A percentile compares a stretch with the other conserved stretches of the same genome.
Evolutionary conservation across 768 basidiomycete species (phyloP).

Genomic region (Boletus vermiculosoides): DNA sequence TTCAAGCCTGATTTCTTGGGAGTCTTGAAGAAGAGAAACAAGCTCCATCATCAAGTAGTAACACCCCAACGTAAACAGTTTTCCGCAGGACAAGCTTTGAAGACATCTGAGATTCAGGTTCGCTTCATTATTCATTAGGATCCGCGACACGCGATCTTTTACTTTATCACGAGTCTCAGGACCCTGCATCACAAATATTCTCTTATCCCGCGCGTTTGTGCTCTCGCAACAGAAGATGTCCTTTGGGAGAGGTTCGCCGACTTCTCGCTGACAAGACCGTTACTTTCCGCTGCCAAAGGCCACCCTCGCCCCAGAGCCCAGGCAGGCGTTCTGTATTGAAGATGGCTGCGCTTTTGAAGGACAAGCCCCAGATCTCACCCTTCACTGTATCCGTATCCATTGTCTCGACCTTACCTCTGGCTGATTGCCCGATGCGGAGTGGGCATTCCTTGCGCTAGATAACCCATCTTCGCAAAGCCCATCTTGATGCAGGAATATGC

Average conservation of each 20-base stretch:
- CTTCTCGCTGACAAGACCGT: neutral
- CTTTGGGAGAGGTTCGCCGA: neutral
- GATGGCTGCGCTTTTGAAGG: neutral
- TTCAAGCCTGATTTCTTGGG: neutral
- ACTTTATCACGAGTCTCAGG: constrained; percentile 11
- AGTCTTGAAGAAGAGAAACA: neutral
- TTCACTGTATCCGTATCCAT: neutral
- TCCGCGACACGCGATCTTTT: constrained; percentile 7
- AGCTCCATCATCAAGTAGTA: neutral
- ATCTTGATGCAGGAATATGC: constrained; percentile 14
- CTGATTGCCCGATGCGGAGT: neutral
- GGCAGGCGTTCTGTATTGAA: too few relatives aligned
- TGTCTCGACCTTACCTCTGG: neutral
- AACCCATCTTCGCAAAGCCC: constrained; percentile 16
- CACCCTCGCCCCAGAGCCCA: too few relatives aligned
- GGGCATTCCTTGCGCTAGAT: neutral
- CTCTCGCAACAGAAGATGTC: neutral
- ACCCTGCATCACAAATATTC: neutral
- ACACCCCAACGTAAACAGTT: neutral
- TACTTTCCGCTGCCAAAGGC: neutral
- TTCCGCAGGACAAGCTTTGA: neutral
- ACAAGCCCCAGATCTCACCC: neutral
- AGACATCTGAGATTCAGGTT: constrained; percentile 15
- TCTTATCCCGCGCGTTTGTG: neutral
- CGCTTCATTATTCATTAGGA: constrained; percentile 10